Percentiles rank a stretch among this genome's conserved stretches.
Conservation (phyloP, 208 protist species). For the Borovskyia barvae region DNA sequence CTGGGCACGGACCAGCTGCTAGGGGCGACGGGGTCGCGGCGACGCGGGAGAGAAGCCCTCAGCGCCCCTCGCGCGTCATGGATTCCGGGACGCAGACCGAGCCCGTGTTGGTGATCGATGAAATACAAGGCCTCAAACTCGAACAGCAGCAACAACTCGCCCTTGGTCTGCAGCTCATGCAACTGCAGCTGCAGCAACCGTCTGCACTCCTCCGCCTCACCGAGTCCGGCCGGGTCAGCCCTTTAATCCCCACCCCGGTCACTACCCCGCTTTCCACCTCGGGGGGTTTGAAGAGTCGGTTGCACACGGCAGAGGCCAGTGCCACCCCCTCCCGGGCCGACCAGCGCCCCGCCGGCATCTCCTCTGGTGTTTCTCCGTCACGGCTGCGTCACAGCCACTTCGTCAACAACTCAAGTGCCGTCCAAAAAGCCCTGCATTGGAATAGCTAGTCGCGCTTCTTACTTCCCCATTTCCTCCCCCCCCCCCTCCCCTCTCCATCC, state of each 20-base stretch:
- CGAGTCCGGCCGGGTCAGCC: too few relatives aligned
- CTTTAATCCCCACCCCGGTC: too few relatives aligned
- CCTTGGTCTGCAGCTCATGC: background rate
- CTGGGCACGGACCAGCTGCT: too few relatives aligned
- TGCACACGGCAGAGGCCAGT: background rate
- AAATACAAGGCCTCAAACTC: slow-evolving; percentile 13
- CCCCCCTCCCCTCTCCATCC: background rate
- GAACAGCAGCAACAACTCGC: slow-evolving; percentile 9
- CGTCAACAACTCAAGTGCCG: slow-evolving; percentile 9
- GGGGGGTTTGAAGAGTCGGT: slow-evolving; percentile 3
- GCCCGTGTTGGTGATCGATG: slow-evolving; percentile 21
- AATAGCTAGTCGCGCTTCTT: too few relatives aligned
- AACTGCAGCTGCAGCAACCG: slow-evolving; percentile 2
- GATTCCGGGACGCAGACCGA: slow-evolving; percentile 18
- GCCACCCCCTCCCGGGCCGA: slow-evolving; percentile 5
- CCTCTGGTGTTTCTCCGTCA: slow-evolving; percentile 4
- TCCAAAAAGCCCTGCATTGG: slow-evolving; percentile 18
- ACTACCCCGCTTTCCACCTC: too few relatives aligned
- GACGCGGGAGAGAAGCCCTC: background rate
- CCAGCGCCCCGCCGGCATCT: slow-evolving; percentile 8
- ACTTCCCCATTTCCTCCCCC: background rate
- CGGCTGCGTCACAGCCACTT: background rate
- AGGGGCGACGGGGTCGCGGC: too few relatives aligned
- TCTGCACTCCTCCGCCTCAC: background rate
- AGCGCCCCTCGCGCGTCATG: background rate